Evolutionary conservation across 345 rosid genomes (phyloP), one percentile per base, ranked within the genome.

Genomic region (Lepidium aucheri): DNA sequence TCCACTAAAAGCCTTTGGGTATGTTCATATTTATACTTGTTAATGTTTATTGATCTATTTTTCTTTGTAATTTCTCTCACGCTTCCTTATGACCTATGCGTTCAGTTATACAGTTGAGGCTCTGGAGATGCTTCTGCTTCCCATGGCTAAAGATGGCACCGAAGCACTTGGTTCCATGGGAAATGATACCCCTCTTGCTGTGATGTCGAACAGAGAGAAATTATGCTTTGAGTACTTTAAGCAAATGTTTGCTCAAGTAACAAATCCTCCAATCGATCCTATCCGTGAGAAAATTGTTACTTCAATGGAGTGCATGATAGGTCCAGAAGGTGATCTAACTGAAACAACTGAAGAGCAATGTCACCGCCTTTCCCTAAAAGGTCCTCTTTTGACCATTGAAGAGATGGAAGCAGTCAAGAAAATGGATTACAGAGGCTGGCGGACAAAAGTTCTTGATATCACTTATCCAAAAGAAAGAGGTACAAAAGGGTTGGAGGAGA

Each of bases 121-220:
- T 68, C 76, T 95, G 79, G 99, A 95, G 74, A 95, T 95, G 99
- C 63, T 95, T 73, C 67, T 95, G 73, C 97, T 95, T 81, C 99
- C 99, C 46, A 95, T 95, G 99, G 99, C 96, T 60, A 95, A 85
- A 79, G 96, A 91, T 50, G 98, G 96, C 14, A 62, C 85, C 4
- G 99, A 95, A 79, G 94, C 99, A 60, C 98, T 95, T 73, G 99
- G 99, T 74, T 95, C 99, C 22, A 95, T 95, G 99, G 99, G 99
- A 70, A 95, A 95, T 78, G 99, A 95, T 82, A 72, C 99, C 1
- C 98, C 99, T 35, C 77, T 95, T 68, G 99, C 99, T 56, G 97
- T 95, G 17, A 89, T 95, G 98, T 95, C 99, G 41, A 64, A 84
- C 77, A 74, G 96, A 60, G 98, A 95, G 73, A 95, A 95, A 45